These are phyloP conservation scores for Aspergillus versicolor DNA, from an alignment of 2,329 filamentous ascomycete genomes.

Conservation along the genomic window DNA sequence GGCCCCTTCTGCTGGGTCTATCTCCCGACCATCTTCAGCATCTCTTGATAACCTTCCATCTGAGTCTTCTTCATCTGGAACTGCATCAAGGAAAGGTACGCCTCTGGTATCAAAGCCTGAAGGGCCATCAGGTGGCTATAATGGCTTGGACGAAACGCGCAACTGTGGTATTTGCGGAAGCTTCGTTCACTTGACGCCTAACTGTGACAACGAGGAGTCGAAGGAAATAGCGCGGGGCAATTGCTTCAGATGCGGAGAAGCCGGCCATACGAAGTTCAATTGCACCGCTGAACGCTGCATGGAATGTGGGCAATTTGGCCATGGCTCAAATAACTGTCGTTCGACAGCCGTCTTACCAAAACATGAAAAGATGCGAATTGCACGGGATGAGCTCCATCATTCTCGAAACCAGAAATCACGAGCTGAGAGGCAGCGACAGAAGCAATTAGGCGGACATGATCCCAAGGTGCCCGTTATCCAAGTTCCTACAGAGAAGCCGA, in stretches of 20 bases:
- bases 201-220: slow-evolving; percentile 47
- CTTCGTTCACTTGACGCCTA: slow-evolving; percentile 42
- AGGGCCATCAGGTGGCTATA: slow-evolving; percentile 44
- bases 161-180: slow-evolving; percentile 49
- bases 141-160: slow-evolving; percentile 43
- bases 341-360: slow-evolving; percentile 35
- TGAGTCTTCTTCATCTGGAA: slow-evolving; percentile 21
- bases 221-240: slow-evolving; percentile 36
- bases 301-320: slow-evolving; percentile 47
- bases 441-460: slow-evolving; percentile 46
- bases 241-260: slow-evolving; percentile 43
- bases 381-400: slow-evolving; percentile 38
- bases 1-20: slow-evolving; percentile 22
- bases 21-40: slow-evolving; percentile 34
- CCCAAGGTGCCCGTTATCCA: slow-evolving; percentile 44
- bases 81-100: slow-evolving; percentile 27
- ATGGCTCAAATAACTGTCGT: slow-evolving; percentile 36
- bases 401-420: slow-evolving; percentile 33
- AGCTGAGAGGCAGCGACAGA: slow-evolving; percentile 39
- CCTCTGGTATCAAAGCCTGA: slow-evolving; percentile 27
- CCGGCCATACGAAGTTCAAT: slow-evolving; percentile 37
- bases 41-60: slow-evolving; percentile 21
- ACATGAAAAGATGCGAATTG: slow-evolving; percentile 35
- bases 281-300: slow-evolving; percentile 45
- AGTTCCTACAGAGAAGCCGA: slow-evolving; percentile 22